A percentile compares a stretch with the other conserved stretches of the same genome.
Evolutionary conservation across 805 yeast species (phyloP).

Genomic region (Starmerella davenportii): DNA sequence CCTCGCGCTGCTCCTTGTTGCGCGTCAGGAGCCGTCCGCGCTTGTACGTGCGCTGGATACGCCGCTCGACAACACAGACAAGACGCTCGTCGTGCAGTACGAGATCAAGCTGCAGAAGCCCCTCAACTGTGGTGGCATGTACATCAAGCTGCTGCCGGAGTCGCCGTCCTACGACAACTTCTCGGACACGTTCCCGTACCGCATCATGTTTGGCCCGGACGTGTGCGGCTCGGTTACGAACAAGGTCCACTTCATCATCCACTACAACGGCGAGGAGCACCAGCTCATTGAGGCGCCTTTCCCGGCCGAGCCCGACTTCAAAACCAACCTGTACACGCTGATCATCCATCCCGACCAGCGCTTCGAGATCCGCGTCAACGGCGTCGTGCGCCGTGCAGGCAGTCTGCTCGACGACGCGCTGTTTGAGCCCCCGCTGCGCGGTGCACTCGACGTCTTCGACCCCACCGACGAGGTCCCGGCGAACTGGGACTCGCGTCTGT

Average conservation of each 20-base stretch:
- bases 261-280: constrained; percentile 45
- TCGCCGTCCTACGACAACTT: constrained; percentile 31
- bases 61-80: constrained; percentile 40
- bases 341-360: constrained; percentile 45
- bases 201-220: constrained; percentile 90
- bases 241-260: constrained; percentile 60
- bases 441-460: constrained; percentile 47
- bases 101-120: constrained; percentile 74
- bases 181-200: constrained; percentile 52
- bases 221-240: constrained; percentile 57
- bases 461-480: constrained; percentile 45
- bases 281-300: constrained; percentile 55
- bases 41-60: constrained; percentile 44
- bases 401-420: constrained; percentile 36
- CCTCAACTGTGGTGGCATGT: constrained; percentile 76
- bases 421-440: constrained; percentile 49
- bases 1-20: constrained; percentile 56
- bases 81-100: constrained; percentile 68
- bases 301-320: constrained; percentile 36
- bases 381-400: constrained; percentile 55
- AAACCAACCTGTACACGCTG: constrained; percentile 56
- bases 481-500: constrained; percentile 61
- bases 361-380: constrained; percentile 69
- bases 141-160: constrained; percentile 49
- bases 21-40: constrained; percentile 68